Conservation (phyloP, 768 basidiomycete species). For the Kwoniella botswanensis region DNA sequence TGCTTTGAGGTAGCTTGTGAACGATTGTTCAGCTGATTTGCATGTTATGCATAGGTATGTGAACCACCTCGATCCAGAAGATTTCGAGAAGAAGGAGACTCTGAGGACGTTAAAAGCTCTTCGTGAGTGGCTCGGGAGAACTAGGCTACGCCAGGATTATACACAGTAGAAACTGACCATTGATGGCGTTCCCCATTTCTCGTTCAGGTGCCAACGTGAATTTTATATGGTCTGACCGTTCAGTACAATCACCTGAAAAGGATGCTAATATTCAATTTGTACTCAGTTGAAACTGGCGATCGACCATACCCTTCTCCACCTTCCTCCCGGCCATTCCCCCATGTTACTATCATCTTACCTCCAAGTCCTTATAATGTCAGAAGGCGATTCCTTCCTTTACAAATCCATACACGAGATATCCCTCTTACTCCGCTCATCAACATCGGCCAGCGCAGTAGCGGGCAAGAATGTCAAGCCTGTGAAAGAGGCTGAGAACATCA, state of each 20-base stretch:
- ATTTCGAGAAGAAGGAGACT: slow-evolving; percentile 70
- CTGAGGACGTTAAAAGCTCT: slow-evolving; percentile 76
- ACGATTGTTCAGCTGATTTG: too few species aligned
- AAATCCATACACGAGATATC: slow-evolving; percentile 71
- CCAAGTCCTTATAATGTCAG: slow-evolving; percentile 94
- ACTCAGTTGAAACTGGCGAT: slow-evolving; percentile 87
- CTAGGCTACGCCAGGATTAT: too few species aligned
- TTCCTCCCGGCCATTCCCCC: slow-evolving; percentile 58
- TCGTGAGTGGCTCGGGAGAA: slow-evolving; percentile 62
- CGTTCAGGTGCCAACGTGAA: too few species aligned
- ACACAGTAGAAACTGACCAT: neutral
- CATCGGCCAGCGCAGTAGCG: neutral
- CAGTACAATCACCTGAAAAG: too few species aligned
- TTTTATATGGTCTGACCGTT: too few species aligned
- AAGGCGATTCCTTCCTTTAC: slow-evolving; percentile 88
- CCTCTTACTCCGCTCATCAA: slow-evolving; percentile 63
- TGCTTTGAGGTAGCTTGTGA: too few species aligned
- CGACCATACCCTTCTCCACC: slow-evolving; percentile 66
- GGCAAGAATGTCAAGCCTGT: slow-evolving; percentile 68
- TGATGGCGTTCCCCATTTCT: neutral
- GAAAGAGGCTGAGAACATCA: slow-evolving; percentile 71
- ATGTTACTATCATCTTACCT: slow-evolving; percentile 89
- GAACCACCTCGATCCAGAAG: slow-evolving; percentile 82
- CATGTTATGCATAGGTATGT: slow-evolving; percentile 63
- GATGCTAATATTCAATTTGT: slow-evolving; percentile 1